Evolutionary conservation across 1,139 yeast species (phyloP), one percentile per base, ranked within the genome.

Genomic region (Pichia sp.): DNA sequence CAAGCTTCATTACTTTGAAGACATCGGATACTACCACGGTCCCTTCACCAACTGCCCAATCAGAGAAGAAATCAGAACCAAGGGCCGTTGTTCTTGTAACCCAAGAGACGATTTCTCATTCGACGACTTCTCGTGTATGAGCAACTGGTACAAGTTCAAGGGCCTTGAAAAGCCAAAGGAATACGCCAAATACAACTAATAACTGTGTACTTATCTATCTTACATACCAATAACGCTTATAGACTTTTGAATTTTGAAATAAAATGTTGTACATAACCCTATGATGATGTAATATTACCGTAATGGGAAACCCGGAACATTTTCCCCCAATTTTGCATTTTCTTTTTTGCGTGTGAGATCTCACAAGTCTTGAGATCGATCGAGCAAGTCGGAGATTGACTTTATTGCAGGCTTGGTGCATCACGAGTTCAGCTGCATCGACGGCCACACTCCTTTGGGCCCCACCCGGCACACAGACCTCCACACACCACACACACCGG

Each of bases 11-110:
- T 86, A 77, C 71, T 88, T 88, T 63, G 85, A 79, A 47, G 91
- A 87, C 57, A 77, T 87, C 38, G 96, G 96, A 7, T 88, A 88
- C 68, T 83, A 69, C 68, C 96, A 88, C 65, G 81, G 75, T 40
- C 96, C 96, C 14, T 51, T 46, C 21, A 37, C 44, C 5, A 51
- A 44, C 36, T 56, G 58, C 40, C 58, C 58, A 17, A 46, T 51
- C 10, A 44, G 48, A 28, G 52, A 52, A 24, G 35, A 41, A 6
- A 19, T 50, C 8, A 40, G 58, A n/a, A 33, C 35, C 12, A 44
- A 48, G 20, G 52, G 52, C 1, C 53, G 50, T 37, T 56, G 59
- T 34, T 45, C 51, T 19, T 56, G 59, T 45, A 45, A 56, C 44
- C 59, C 58, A 17, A 34, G 35, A 2, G 45, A 45, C 2, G 57